These are phyloP conservation scores for Cubamyces lactineus DNA, from an alignment of 768 basidiomycete genomes.

Conservation along the genomic window DNA sequence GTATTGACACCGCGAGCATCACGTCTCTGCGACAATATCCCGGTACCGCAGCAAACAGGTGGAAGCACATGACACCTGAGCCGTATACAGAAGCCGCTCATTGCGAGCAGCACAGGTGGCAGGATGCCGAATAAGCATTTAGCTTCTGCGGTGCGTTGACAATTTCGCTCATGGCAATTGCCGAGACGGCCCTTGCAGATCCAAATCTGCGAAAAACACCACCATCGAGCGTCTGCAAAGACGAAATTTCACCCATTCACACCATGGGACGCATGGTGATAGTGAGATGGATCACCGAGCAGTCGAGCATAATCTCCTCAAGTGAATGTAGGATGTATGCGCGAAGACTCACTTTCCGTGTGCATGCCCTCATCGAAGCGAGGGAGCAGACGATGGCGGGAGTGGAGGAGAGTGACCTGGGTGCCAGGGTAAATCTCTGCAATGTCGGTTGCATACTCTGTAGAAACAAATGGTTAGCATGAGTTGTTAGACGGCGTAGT, in stretches of 20 bases:
- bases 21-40: neutral
- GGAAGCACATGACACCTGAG: too few relatives aligned
- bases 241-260: neutral
- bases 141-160: neutral
- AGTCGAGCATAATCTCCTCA: neutral
- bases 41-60: too few relatives aligned
- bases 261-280: neutral
- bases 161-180: too few relatives aligned
- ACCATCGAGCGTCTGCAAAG: neutral
- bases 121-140: slow-evolving; percentile 6
- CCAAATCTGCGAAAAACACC: slow-evolving; percentile 3
- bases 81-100: too few relatives aligned
- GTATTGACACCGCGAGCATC: too few relatives aligned
- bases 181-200: neutral
- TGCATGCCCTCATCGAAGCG: slow-evolving; percentile 57
- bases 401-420: slow-evolving; percentile 62
- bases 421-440: slow-evolving; percentile 55
- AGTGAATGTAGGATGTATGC: neutral
- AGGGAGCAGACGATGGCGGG: slow-evolving; percentile 55
- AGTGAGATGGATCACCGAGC: neutral
- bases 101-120: neutral
- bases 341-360: slow-evolving; percentile 45
- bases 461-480: neutral
- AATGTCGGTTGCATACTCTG: slow-evolving; percentile 70
- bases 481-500: neutral